Conservation (phyloP, 2,329 filamentous ascomycete species). For the Penicillium janthinellum region DNA sequence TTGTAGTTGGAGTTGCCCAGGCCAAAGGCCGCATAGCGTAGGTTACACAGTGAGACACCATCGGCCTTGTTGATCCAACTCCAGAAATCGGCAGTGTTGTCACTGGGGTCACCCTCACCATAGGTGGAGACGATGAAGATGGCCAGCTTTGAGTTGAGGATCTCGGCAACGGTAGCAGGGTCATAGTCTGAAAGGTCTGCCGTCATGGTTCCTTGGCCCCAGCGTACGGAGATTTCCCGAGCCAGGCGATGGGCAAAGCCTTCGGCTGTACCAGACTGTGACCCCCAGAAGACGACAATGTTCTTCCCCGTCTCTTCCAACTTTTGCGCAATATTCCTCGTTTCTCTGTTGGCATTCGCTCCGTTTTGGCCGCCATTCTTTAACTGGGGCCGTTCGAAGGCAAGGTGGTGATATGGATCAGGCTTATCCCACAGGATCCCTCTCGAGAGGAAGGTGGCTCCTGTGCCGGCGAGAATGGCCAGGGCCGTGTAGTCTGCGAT, state of each 20-base stretch:
- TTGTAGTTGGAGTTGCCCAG: slow-evolving; percentile 97
- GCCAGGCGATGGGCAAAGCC: slow-evolving; percentile 88
- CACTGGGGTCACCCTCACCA: slow-evolving; percentile 92
- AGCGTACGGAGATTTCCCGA: slow-evolving; percentile 87
- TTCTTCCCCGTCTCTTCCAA: slow-evolving; percentile 56
- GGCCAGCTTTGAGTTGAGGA: slow-evolving; percentile 80
- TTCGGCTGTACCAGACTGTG: slow-evolving; percentile 91
- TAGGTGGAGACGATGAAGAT: slow-evolving; percentile 94
- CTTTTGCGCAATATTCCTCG: slow-evolving; percentile 51
- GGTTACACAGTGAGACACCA: slow-evolving; percentile 67
- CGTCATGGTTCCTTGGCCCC: slow-evolving; percentile 90
- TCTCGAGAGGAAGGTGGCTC: slow-evolving; percentile 45
- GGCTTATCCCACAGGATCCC: slow-evolving; percentile 52
- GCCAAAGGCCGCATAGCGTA: slow-evolving; percentile 83
- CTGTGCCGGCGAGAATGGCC: slow-evolving; percentile 39
- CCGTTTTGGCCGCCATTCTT: slow-evolving; percentile 29
- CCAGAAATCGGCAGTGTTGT: slow-evolving; percentile 90
- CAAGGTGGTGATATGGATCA: slow-evolving; percentile 53
- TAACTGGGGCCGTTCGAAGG: slow-evolving; percentile 54
- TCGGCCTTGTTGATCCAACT: slow-evolving; percentile 79
- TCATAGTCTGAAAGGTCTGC: slow-evolving; percentile 94
- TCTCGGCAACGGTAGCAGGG: slow-evolving; percentile 77
- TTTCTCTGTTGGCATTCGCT: slow-evolving; percentile 33
- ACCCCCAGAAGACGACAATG: slow-evolving; percentile 91
- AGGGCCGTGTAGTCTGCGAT: slow-evolving; percentile 41